phyloP scores from a whole-genome alignment of 805 yeast genomes.

The Hanseniaspora pseudoguilliermondii region DNA sequence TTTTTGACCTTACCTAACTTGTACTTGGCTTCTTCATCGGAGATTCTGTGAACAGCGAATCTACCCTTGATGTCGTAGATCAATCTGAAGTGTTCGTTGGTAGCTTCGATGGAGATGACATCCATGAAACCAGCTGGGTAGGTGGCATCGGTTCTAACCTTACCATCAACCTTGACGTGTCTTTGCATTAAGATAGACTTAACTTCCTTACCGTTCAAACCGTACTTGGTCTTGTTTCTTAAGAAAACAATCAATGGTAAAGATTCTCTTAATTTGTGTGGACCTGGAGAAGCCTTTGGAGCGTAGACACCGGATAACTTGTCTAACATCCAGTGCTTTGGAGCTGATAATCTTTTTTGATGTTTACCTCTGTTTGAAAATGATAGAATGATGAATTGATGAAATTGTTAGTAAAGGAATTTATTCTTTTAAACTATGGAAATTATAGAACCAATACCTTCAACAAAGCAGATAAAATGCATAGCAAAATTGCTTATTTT shows the following conservation, averaged over 20 bases:
- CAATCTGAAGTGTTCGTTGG: conserved; percentile 98
- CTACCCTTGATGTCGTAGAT: conserved; percentile 98
- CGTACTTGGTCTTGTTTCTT: conserved; percentile 98
- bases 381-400: conserved; percentile 1
- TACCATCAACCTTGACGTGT: conserved; percentile 96
- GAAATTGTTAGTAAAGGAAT: conserved; percentile 11
- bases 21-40: conserved; percentile 96
- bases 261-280: conserved; percentile 97
- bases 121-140: conserved; percentile 99
- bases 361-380: conserved; percentile 71
- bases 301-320: conserved; percentile 98
- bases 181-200: conserved; percentile 97
- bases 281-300: conserved; percentile 99
- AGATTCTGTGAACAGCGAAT: conserved; percentile 98
- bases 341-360: conserved; percentile 99
- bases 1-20: conserved; percentile 96
- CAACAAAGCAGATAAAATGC: too few relatives aligned
- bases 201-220: conserved; percentile 97
- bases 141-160: conserved; percentile 97
- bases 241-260: conserved; percentile 92
- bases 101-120: conserved; percentile 91
- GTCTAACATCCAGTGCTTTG: conserved; percentile 99
- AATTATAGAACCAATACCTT: background rate
- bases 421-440: background rate
- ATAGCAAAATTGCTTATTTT: background rate